phyloP scores from a whole-genome alignment of 768 basidiomycete species.

The Fibroporia radiculosa region DNA sequence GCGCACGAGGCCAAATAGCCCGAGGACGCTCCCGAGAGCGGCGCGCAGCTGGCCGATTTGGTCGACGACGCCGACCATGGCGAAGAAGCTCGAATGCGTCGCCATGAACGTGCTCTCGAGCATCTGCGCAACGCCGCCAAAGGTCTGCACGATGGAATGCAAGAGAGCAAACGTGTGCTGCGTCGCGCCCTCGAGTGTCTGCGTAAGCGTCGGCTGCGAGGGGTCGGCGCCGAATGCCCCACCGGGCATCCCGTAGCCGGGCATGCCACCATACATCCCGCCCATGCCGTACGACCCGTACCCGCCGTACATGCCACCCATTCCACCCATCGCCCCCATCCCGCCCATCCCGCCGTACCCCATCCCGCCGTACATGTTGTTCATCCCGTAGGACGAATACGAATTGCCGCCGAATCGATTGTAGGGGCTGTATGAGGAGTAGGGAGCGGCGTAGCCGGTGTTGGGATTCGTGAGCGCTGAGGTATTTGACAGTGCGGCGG shows the following conservation, averaged over 20 bases:
- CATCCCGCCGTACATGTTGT: slow-evolving; percentile 33
- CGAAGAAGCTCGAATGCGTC: slow-evolving; percentile 90
- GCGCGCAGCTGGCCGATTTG: slow-evolving; percentile 89
- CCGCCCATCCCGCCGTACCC: slow-evolving; percentile 33
- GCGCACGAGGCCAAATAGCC: slow-evolving; percentile 80
- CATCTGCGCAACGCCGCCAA: slow-evolving; percentile 93
- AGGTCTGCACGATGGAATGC: slow-evolving; percentile 92
- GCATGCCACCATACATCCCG: slow-evolving; percentile 35
- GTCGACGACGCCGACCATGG: slow-evolving; percentile 94
- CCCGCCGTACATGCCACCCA: slow-evolving; percentile 34
- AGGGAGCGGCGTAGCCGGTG: slow-evolving; percentile 26
- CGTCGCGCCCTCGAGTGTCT: slow-evolving; percentile 83
- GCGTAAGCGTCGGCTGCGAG: slow-evolving; percentile 62
- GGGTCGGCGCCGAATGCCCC: slow-evolving; percentile 39
- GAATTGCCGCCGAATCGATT: slow-evolving; percentile 34
- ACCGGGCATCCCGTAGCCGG: slow-evolving; percentile 34
- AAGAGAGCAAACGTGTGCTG: slow-evolving; percentile 89
- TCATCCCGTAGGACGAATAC: slow-evolving; percentile 38
- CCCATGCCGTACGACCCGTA: slow-evolving; percentile 22
- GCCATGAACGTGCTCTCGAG: slow-evolving; percentile 98
- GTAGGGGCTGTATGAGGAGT: slow-evolving; percentile 38
- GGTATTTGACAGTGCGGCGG: slow-evolving; percentile 36
- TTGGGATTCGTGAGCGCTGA: slow-evolving; percentile 26
- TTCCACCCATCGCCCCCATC: slow-evolving; percentile 25
- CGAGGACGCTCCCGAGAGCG: slow-evolving; percentile 89